Evolutionary conservation across 2,329 filamentous ascomycete genomes (phyloP).

Genomic region (Clarireedia monteithiana): DNA sequence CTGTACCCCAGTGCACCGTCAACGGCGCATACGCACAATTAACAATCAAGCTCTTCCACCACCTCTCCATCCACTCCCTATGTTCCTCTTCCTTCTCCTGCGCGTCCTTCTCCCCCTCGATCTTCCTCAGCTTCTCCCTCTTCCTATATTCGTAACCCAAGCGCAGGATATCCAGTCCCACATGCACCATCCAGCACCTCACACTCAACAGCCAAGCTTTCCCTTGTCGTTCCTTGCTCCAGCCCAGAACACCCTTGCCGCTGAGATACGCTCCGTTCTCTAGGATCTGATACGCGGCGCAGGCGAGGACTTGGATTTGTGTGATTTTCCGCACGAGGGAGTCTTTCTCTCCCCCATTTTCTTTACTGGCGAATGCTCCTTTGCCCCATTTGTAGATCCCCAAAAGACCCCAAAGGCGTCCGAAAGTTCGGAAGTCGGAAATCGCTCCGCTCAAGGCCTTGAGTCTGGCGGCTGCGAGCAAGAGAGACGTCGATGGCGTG

Average conservation of each 20-base stretch:
- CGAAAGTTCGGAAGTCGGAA: slow-evolving; percentile 63
- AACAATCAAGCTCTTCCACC: slow-evolving; percentile 59
- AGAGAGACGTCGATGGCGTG: slow-evolving; percentile 24
- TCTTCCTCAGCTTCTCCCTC: slow-evolving; percentile 23
- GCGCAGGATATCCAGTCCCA: slow-evolving; percentile 66
- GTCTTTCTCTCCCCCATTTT: slow-evolving; percentile 29
- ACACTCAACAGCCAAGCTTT: slow-evolving; percentile 64
- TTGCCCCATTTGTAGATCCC: slow-evolving; percentile 64
- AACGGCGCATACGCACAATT: slow-evolving; percentile 74
- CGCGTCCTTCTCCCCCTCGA: slow-evolving; percentile 19
- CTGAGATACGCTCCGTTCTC: slow-evolving; percentile 80
- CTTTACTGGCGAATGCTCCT: slow-evolving; percentile 29
- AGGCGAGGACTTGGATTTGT: slow-evolving; percentile 57
- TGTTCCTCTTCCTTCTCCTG: slow-evolving; percentile 29
- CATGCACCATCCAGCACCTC: slow-evolving; percentile 73
- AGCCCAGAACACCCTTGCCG: slow-evolving; percentile 60
- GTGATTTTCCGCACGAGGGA: slow-evolving; percentile 44
- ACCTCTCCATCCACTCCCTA: slow-evolving; percentile 33
- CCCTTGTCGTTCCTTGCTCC: slow-evolving; percentile 47
- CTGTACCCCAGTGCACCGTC: slow-evolving; percentile 75
- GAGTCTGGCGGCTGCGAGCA: slow-evolving; percentile 43
- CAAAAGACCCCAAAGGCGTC: slow-evolving; percentile 69
- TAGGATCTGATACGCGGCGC: slow-evolving; percentile 67
- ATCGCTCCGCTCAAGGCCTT: slow-evolving; percentile 57
- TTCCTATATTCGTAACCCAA: slow-evolving; percentile 35